Evolutionary conservation across 2,329 filamentous ascomycete species (phyloP), one percentile per base, ranked within the genome.

Genomic region (Ophiostoma sp.): DNA sequence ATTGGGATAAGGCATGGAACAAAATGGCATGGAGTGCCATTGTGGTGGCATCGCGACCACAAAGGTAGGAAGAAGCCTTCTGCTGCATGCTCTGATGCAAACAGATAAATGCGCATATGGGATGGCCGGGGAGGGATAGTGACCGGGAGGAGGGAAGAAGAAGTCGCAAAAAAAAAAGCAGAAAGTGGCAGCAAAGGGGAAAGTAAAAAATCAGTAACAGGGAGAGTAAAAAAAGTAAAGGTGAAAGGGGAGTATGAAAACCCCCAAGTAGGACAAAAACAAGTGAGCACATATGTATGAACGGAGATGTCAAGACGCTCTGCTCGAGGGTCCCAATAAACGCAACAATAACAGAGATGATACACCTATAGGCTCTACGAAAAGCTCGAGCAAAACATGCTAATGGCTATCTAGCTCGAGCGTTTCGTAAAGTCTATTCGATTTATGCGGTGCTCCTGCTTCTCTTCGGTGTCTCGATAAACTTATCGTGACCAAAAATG

Each of bases 1-100:
- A 60, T 40, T 55, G 55, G 55, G 55, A 60, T 60, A 60, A 18
- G 36, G 55, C 55, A 18, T 38, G 36, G 55, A 60, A 60, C 55
- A 60, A 60, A 11, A 14, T 60, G 55, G 27, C 55, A 38, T 60
- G 38, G 55, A 38, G 49, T 36, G 55, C 55, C 55, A 38, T 38
- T 55, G 49, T 55, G 55, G 11, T 60, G 11, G 55, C 55, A 12
- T 18, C 11, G 9, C 6, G 8, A 60, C 14, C 55, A 11, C n/a
- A 5, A 27, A 2, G 14, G 12, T 18, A 9, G 14, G 11, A 14
- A 60, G 18, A 40, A 36, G 47, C 47, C 9, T 7, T 52, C 47
- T 47, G 47, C 47, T 16, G 42, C 42, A 18, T 38, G 5, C 42
- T 44, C 42, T 6, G 42, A 27, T 27, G 27, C 27, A 27, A 27